phyloP scores from a whole-genome alignment of 768 basidiomycete species.

The Russula abietina region DNA sequence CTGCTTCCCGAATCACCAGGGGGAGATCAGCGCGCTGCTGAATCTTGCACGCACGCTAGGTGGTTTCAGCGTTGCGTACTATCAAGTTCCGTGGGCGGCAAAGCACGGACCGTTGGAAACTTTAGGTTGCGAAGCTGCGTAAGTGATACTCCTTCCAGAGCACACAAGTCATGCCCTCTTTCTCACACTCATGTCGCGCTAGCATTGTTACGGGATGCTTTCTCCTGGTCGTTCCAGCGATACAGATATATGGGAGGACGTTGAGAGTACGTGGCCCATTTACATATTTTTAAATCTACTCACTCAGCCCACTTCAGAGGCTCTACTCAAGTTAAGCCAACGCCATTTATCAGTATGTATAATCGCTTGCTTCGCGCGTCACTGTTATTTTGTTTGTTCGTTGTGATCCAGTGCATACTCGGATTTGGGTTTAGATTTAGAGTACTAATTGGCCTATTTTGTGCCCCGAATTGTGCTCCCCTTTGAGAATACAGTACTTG shows the following conservation, averaged over 20 bases:
- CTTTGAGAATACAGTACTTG: neutral
- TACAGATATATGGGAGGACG: constrained; percentile 44
- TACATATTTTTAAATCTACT: neutral
- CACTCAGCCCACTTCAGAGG: neutral
- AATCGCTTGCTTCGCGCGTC: neutral
- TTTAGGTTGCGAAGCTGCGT: constrained; percentile 59
- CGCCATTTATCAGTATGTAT: neutral
- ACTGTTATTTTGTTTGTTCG: neutral
- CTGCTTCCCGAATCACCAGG: constrained; percentile 46
- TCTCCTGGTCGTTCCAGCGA: constrained; percentile 44
- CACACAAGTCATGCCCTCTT: neutral
- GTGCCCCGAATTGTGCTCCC: neutral
- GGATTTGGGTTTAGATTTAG: neutral
- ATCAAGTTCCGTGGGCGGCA: constrained; percentile 59
- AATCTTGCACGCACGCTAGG: constrained; percentile 52
- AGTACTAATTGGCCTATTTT: neutral
- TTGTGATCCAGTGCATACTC: neutral
- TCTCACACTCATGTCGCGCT: neutral
- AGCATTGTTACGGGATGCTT: constrained; percentile 49
- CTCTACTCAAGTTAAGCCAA: constrained; percentile 11
- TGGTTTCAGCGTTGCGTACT: constrained; percentile 61
- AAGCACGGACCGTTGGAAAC: constrained; percentile 56
- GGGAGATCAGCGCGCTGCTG: constrained; percentile 57
- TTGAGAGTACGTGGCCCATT: constrained; percentile 38
- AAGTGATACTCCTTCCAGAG: constrained; percentile 27